These are phyloP conservation scores for Vairimorpha ceranae DNA, from an alignment of 371 early-diverging fungal genomes.

Conservation along the genomic window DNA sequence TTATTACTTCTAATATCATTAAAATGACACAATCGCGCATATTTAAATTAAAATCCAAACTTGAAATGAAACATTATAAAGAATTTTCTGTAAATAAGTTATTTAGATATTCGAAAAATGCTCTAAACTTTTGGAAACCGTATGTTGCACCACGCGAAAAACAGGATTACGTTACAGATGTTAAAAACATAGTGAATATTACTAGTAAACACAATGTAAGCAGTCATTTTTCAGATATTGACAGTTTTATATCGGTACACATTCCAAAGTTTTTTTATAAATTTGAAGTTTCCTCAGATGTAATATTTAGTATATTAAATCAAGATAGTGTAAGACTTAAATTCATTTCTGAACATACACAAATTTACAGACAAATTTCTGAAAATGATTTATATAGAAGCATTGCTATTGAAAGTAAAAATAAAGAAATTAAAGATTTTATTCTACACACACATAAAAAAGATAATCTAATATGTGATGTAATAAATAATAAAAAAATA, in stretches of 20 bases:
- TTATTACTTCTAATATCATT: slow-evolving; percentile 13
- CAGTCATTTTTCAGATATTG: background rate
- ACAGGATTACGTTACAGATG: slow-evolving; percentile 5
- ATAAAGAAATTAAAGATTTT: slow-evolving; percentile 15
- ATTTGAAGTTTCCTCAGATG: background rate
- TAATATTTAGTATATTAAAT: background rate
- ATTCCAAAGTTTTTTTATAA: background rate
- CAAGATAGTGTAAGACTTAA: background rate
- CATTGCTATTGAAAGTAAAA: background rate
- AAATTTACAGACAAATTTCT: background rate
- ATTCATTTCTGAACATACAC: background rate
- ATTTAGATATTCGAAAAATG: slow-evolving; percentile 30
- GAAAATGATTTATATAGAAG: background rate
- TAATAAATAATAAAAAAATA: slow-evolving; percentile 15
- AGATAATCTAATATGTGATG: slow-evolving; percentile 2
- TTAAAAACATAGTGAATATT: slow-evolving; percentile 11
- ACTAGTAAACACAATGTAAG: background rate
- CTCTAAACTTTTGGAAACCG: background rate
- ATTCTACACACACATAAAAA: slow-evolving; percentile 18
- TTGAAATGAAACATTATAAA: slow-evolving; percentile 39
- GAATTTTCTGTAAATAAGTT: slow-evolving; percentile 44
- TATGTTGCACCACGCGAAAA: background rate
- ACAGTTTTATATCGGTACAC: background rate
- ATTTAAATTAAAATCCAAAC: slow-evolving; percentile 44
- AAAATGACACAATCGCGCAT: slow-evolving; percentile 37